Percentiles rank a stretch among this genome's conserved stretches.
Conservation (phyloP, 164 flowering plant genomes). For the Magnolia sinica region DNA sequence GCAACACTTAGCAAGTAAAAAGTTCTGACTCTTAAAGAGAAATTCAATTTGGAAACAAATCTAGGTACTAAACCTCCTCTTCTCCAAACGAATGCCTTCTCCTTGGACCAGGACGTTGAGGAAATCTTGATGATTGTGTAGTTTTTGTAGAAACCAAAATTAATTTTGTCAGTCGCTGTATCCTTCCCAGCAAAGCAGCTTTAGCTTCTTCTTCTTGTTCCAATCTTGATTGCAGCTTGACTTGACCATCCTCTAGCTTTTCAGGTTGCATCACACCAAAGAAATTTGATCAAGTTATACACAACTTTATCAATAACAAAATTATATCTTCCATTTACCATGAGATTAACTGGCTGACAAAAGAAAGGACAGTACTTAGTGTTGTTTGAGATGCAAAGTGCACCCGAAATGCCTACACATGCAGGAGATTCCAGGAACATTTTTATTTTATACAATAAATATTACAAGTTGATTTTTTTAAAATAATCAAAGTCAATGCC, state of each 20-base stretch:
- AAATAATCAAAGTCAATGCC: no score
- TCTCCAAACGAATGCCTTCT: constrained; percentile 99
- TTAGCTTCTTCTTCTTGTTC: constrained; percentile 99
- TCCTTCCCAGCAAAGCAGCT: constrained; percentile 85
- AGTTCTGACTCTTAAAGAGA: not conserved
- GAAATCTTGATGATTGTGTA: constrained; percentile 65
- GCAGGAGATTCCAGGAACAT: no score
- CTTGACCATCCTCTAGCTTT: constrained; percentile 96
- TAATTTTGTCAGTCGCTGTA: constrained; percentile 86
- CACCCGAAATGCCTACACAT: no score
- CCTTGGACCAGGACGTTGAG: constrained; percentile 68
- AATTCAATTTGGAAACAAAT: not conserved
- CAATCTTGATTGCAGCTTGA: constrained; percentile 85
- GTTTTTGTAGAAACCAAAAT: constrained; percentile 85
- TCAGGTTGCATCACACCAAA: constrained; percentile 22
- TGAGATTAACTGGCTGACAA: no score
- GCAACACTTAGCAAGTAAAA: not conserved
- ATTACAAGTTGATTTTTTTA: no score
- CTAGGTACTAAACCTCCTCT: constrained; percentile 67
- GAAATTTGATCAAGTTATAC: constrained; percentile 6
- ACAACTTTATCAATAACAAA: not conserved
- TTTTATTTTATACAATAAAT: no score
- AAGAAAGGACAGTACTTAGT: no score
- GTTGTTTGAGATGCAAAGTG: no score
- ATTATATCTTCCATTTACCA: not conserved